Evolutionary conservation across 345 rosid genomes (phyloP).

Genomic region (Anastatica hierochuntica): DNA sequence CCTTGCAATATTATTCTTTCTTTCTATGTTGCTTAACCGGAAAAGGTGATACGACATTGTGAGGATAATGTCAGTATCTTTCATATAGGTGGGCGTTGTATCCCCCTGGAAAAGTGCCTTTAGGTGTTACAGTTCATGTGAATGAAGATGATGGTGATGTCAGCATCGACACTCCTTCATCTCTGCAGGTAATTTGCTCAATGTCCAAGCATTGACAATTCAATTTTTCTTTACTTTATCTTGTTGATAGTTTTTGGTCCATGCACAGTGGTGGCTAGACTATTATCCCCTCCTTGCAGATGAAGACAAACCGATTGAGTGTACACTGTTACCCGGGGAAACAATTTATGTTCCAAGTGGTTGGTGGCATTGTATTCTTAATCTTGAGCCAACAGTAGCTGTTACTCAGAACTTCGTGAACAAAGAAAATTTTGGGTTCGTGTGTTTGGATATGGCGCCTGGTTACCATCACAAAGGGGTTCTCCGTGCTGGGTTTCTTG

Average conservation of each 20-base stretch:
- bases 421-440: slow-evolving; percentile 70
- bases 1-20: too few relatives aligned
- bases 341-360: slow-evolving; percentile 94
- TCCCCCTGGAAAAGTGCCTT: slow-evolving; percentile 96
- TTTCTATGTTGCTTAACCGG: too few relatives aligned
- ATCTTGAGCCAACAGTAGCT: slow-evolving; percentile 80
- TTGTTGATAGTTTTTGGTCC: not conserved
- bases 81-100: slow-evolving; percentile 86
- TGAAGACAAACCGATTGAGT: slow-evolving; percentile 86
- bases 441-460: slow-evolving; percentile 93
- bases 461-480: slow-evolving; percentile 92
- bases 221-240: slow-evolving; percentile 3
- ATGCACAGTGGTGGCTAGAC: slow-evolving; percentile 87
- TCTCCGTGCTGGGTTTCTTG: slow-evolving; percentile 85
- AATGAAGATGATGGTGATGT: slow-evolving; percentile 95
- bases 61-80: slow-evolving; percentile 11
- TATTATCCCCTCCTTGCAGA: slow-evolving; percentile 87
- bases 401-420: slow-evolving; percentile 90
- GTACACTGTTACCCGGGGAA: slow-evolving; percentile 84
- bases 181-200: slow-evolving; percentile 58
- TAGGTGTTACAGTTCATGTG: slow-evolving; percentile 92
- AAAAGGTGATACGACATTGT: slow-evolving; percentile 2
- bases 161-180: slow-evolving; percentile 74
- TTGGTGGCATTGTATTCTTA: slow-evolving; percentile 97
- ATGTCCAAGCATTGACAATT: slow-evolving; percentile 2